Evolutionary conservation across 2,329 filamentous ascomycete species (phyloP).

Genomic region (Sclerotinia glacialis): DNA sequence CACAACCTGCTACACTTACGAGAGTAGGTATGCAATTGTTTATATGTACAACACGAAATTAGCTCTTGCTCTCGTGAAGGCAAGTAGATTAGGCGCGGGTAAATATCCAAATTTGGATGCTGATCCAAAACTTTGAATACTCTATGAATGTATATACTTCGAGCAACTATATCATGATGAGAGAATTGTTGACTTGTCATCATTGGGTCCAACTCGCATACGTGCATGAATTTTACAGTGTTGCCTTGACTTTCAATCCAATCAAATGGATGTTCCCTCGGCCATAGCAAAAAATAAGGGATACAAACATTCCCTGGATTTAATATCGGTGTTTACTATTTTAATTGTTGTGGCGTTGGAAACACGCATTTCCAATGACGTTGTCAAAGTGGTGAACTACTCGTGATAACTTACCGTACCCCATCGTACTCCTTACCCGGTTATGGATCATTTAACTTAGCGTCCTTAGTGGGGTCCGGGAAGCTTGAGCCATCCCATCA

Average conservation of each 20-base stretch:
- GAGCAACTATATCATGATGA: not conserved
- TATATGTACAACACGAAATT: slow-evolving; percentile 35
- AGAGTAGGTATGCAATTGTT: slow-evolving; percentile 28
- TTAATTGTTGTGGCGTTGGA: slow-evolving; percentile 1
- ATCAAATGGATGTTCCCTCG: too few species aligned
- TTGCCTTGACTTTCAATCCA: not conserved
- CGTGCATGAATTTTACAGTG: not conserved
- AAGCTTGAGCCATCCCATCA: slow-evolving; percentile 7
- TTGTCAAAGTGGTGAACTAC: slow-evolving; percentile 1
- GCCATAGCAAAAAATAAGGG: not conserved
- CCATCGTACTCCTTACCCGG: too few species aligned
- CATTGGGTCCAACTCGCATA: not conserved
- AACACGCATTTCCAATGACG: slow-evolving; percentile 1
- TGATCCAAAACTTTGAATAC: slow-evolving; percentile 20
- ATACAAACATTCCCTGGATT: not conserved
- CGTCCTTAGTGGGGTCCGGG: slow-evolving; percentile 15
- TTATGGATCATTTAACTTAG: too few species aligned
- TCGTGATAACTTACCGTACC: not conserved
- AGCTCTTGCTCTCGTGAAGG: slow-evolving; percentile 29
- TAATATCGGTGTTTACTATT: not conserved
- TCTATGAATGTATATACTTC: slow-evolving; percentile 1
- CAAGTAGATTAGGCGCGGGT: slow-evolving; percentile 30
- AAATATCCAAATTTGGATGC: slow-evolving; percentile 20
- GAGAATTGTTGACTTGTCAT: not conserved
- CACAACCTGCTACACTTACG: slow-evolving; percentile 26